Evolutionary conservation across 2,329 filamentous ascomycete genomes (phyloP), one percentile per base, ranked within the genome.

Genomic region (Boeremia lycopersici): DNA sequence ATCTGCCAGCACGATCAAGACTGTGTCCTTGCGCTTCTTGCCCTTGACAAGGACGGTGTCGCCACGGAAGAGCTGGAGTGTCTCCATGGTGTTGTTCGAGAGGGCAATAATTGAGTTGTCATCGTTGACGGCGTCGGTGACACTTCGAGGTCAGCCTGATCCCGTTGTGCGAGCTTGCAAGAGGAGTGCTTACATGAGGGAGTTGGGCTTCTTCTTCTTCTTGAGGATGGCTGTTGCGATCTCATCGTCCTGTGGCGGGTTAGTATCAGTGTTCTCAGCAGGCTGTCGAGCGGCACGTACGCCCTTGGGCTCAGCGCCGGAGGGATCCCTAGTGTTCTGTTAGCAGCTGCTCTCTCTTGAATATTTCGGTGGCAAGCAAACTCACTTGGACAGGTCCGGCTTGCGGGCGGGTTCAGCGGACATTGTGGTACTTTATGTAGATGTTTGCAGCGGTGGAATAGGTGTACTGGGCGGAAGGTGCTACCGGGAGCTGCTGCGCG

Each of bases 181-280:
- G 39, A 57, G 39, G 12, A 6, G 63, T 68, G 78, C 88, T 77
- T 84, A 96, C 92, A 99, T 96, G 77, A 99, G 81, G 74, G 93
- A 96, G 81, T 99, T 99, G 70, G 93, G 93, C 91, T 99, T 99
- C 93, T 99, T 99, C 89, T 99, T 99, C 86, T 98, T 98, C 84
- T 97, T 98, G 73, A 99, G 86, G 70, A 99, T 99, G 67, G 95
- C 95, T 40, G 95, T 99, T 48, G 95, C 87, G 60, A 89, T 91
- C 75, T 96, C 95, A 77, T 97, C 90, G 71, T 91, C 88, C 88
- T 96, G 63, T 63, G 63, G 64, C 53, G 63, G 61, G 68, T 76
- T 60, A 77, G 74, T 66, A 55, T 59, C 53, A 51, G 51, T 61
- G 38, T 39, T 44, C 46, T 57, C 53, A 42, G 53, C 51, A 38